phyloP scores from a whole-genome alignment of 2,329 filamentous ascomycete genomes.

The Fusarium hostae region DNA sequence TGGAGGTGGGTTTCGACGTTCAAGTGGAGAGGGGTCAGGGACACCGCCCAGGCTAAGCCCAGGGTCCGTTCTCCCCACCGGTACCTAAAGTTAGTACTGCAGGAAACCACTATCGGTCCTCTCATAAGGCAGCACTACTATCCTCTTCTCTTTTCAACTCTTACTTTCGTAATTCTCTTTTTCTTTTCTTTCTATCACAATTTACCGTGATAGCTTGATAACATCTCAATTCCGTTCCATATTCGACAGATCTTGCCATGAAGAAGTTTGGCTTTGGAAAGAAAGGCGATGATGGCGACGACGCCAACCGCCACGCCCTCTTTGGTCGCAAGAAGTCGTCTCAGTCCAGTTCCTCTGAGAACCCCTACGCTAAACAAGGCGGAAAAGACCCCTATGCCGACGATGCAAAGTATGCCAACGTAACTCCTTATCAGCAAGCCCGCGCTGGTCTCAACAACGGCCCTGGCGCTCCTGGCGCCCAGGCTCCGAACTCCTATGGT shows the following conservation, averaged over 20 bases:
- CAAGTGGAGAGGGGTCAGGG: slow-evolving; percentile 20
- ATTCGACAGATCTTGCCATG: slow-evolving; percentile 53
- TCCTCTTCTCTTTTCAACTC: slow-evolving; percentile 32
- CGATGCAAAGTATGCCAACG: slow-evolving; percentile 57
- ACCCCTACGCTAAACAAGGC: slow-evolving; percentile 68
- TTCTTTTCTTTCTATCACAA: not conserved
- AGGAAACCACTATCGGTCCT: slow-evolving; percentile 18
- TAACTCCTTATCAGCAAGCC: slow-evolving; percentile 60
- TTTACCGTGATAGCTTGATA: not conserved
- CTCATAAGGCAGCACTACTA: slow-evolving; percentile 36
- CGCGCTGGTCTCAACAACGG: slow-evolving; percentile 50
- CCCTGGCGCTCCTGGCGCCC: slow-evolving; percentile 47
- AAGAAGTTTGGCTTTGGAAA: slow-evolving; percentile 70
- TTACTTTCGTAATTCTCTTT: slow-evolving; percentile 5
- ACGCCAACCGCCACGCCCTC: slow-evolving; percentile 61
- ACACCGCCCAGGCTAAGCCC: slow-evolving; percentile 39
- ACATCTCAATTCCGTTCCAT: not conserved
- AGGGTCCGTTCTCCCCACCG: slow-evolving; percentile 35
- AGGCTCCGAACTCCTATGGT: slow-evolving; percentile 33
- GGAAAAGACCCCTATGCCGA: slow-evolving; percentile 65
- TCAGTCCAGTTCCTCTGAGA: slow-evolving; percentile 58
- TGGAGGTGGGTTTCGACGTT: not conserved
- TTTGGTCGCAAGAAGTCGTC: slow-evolving; percentile 66
- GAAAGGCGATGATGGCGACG: slow-evolving; percentile 63
- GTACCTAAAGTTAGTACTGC: slow-evolving; percentile 15